Base-by-base conservation (phyloP, 176 grass and related monocot genomes). In the Oryza nivara region DNA sequence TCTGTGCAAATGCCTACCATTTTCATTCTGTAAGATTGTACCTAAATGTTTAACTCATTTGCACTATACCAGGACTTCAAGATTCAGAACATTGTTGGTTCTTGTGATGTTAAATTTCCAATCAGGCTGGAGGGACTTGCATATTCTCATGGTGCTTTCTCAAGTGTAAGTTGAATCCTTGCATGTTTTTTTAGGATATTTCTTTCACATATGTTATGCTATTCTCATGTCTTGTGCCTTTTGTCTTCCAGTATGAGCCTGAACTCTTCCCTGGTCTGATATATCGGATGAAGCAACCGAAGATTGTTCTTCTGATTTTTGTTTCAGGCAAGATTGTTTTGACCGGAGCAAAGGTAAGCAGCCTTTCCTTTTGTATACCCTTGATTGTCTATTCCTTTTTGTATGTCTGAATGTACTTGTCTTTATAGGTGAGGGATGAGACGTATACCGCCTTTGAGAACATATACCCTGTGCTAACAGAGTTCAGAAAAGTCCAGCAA, bases 321-420 rank as follows among this genome's bases (percentile, higher is more conserved):
- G 93, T 98, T 75, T 98, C 96, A 43, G 96, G 96, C 70, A 95
- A 98, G 78, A 98, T 98, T 85, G 96, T 98, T 82, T 92, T 98
- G 47, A 98, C 93, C 15, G 96, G 91, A 9, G 93, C 96, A 71
- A 95, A 95, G 96, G 96, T 95, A 76, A 86, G 80, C 7, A 28
- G 1, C 79, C 9, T 35, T 80, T 72, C 56, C 5, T 56, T 77
- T 3, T 52, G 5, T 61, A 35, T 52, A 54, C 22, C 46, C 7
- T 87, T 7, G 0, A 38, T 76, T 61, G 20, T 0, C 61, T 51
- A 54, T 3, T 86, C 22, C 44, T 68, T 74, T 43, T 23, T 0
- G 2, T 68, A 30, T 5, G 67, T 80, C 23, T 87, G 13, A 77
- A 41, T 72, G 14, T 77, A 7, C 80, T 74, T 44, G 14, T 40